Base-by-base conservation (phyloP, 1,284 basidiomycete species). In the Golubevia pallescens region DNA sequence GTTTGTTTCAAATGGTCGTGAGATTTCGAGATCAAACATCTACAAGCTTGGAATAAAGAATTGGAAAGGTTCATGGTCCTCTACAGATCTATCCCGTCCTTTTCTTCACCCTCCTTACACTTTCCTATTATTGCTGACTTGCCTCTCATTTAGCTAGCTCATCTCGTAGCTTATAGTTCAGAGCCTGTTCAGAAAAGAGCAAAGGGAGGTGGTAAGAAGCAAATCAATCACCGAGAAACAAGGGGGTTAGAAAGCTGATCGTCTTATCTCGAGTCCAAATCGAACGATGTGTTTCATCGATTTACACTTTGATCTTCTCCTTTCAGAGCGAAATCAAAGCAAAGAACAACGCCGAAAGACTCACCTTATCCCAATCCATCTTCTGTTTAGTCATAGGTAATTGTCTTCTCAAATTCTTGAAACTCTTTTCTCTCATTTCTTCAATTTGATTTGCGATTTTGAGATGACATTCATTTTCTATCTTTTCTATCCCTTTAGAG, bases 311-410 rank as follows among this genome's bases (percentile, higher is more conserved):
- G 4, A 24, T 52, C 4, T 24, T 59, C 24, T 59, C 57, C 19
- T 58, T 32, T 21, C 58, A 63, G 61, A 19, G 20, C 7, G 55
- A 7, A 57, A n/a, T 16, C 8, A 7, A 57, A 8, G 8, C 21
- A n/a, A 7, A 28, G 14, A 62, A n/a, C n/a, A n/a, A n/a, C n/a
- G n/a, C n/a, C n/a, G n/a, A n/a, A n/a, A n/a, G n/a, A n/a, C 68
- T 68, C 61, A 80, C 78, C 71, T 83, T 81, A 57, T 84, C 77
- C 83, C 83, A 85, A 63, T 85, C 81, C 28, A 85, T 64, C 67
- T 82, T 82, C 66, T 85, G 80, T 58, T 75, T 67, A 7, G 83
- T 84, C 60, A 85, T 60, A 1, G 83, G 83, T 62, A 85, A 42
- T 53, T 73, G 73, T 51, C 81, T 73, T 20, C 83, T 66, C 3